A percentile compares a stretch with the other conserved stretches of the same genome.
These are phyloP conservation scores for Botryosphaeria dothidea DNA, from an alignment of 2,329 filamentous ascomycete species.

Conservation along the genomic window DNA sequence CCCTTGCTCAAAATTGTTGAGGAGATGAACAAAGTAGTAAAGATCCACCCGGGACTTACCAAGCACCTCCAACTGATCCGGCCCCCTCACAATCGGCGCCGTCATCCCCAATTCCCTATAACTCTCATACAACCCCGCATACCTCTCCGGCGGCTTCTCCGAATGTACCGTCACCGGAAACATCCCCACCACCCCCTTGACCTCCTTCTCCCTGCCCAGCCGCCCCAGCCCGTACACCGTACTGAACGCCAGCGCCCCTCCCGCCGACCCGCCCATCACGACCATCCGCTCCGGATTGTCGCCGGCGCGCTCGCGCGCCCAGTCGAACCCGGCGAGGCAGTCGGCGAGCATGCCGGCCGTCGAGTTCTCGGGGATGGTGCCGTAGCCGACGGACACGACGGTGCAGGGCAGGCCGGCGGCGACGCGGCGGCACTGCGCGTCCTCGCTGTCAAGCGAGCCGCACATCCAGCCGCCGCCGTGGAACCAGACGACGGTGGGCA, in stretches of 20 bases:
- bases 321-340: constrained; percentile 19
- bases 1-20: neutral
- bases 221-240: neutral
- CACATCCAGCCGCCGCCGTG: constrained; percentile 40
- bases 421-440: constrained; percentile 35
- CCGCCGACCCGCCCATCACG: constrained; percentile 23
- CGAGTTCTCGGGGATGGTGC: constrained; percentile 24
- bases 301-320: neutral
- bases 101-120: constrained; percentile 15
- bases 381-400: constrained; percentile 38
- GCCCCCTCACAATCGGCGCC: constrained; percentile 1
- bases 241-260: constrained; percentile 21
- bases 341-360: constrained; percentile 34
- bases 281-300: neutral
- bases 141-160: constrained; percentile 18
- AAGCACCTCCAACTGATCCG: neutral
- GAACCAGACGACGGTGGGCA: constrained; percentile 38
- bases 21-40: neutral
- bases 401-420: constrained; percentile 32
- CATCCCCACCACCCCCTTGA: constrained; percentile 20
- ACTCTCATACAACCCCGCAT: constrained; percentile 18
- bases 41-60: neutral
- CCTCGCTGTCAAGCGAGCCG: constrained; percentile 39
- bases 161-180: constrained; percentile 21
- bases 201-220: neutral